These are phyloP conservation scores for Chaetomium cochliodes DNA, from an alignment of 495 filamentous ascomycete genomes.

Conservation along the genomic window DNA sequence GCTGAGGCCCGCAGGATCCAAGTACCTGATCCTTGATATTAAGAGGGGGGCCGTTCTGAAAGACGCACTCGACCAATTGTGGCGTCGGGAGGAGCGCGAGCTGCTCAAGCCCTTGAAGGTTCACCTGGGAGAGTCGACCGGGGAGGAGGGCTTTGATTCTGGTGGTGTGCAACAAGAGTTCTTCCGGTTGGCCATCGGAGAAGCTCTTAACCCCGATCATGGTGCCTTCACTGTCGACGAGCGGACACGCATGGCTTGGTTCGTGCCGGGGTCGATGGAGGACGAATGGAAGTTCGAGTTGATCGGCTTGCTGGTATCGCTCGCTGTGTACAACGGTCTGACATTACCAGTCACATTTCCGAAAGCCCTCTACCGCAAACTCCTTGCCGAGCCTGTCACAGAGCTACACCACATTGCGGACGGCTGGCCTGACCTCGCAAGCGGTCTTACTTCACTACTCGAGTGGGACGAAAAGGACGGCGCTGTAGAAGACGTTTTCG, in stretches of 20 bases:
- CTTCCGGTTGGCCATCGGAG: constrained; percentile 75
- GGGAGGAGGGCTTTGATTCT: constrained; percentile 88
- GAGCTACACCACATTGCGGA: constrained; percentile 74
- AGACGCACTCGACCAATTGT: constrained; percentile 85
- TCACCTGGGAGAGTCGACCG: constrained; percentile 71
- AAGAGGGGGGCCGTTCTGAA: constrained; percentile 65
- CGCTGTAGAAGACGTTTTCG: constrained; percentile 75
- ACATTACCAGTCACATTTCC: constrained; percentile 89
- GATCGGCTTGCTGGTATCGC: constrained; percentile 76
- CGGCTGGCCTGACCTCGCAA: constrained; percentile 79
- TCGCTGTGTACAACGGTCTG: constrained; percentile 93
- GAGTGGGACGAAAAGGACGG: constrained; percentile 72
- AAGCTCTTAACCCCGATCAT: constrained; percentile 72
- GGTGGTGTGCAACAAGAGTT: constrained; percentile 96
- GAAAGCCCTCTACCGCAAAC: constrained; percentile 73
- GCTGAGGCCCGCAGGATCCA: constrained; percentile 62
- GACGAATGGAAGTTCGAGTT: constrained; percentile 88
- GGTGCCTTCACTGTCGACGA: constrained; percentile 74
- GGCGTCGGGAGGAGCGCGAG: constrained; percentile 79
- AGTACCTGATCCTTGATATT: constrained; percentile 75
- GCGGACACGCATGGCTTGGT: constrained; percentile 77
- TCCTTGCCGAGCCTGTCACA: constrained; percentile 64
- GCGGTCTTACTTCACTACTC: constrained; percentile 66
- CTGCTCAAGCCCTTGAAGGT: constrained; percentile 84
- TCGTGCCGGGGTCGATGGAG: constrained; percentile 75